phyloP scores from a whole-genome alignment of 1,284 basidiomycete genomes.

The Sphaerobolus stellatus region DNA sequence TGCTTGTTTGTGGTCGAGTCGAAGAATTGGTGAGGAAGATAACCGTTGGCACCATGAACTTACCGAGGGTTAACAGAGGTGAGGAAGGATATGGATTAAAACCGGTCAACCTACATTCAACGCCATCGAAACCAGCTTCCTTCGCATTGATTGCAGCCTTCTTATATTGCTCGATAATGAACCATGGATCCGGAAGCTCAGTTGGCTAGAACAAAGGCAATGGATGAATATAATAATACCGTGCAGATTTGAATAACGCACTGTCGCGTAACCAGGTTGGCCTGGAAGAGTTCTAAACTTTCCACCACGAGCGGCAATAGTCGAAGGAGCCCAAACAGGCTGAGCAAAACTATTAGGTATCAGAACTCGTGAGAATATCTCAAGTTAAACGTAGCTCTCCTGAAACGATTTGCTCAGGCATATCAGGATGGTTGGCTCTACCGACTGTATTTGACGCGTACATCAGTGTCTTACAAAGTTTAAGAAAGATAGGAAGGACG shows the following conservation, averaged over 20 bases:
- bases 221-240: too few relatives aligned
- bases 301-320: constrained; percentile 38
- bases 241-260: constrained; percentile 24
- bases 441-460: constrained; percentile 27
- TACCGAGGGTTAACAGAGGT: not conserved
- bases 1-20: constrained; percentile 38
- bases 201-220: constrained; percentile 1
- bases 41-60: constrained; percentile 21
- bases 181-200: constrained; percentile 11
- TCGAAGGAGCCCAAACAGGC: constrained; percentile 32
- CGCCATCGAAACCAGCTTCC: constrained; percentile 44
- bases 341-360: constrained; percentile 13
- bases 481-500: not conserved
- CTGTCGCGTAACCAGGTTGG: constrained; percentile 38
- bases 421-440: constrained; percentile 30
- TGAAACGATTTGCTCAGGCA: constrained; percentile 24
- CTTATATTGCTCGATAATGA: constrained; percentile 32
- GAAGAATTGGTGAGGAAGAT: constrained; percentile 21
- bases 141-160: constrained; percentile 39
- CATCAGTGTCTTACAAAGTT: constrained; percentile 28
- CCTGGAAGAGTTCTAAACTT: constrained; percentile 40
- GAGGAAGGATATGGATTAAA: not conserved
- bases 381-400: constrained; percentile 15
- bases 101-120: constrained; percentile 13
- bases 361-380: too few relatives aligned